These are phyloP conservation scores for Camillea tinctor DNA, from an alignment of 2,329 filamentous ascomycete species.

Conservation along the genomic window DNA sequence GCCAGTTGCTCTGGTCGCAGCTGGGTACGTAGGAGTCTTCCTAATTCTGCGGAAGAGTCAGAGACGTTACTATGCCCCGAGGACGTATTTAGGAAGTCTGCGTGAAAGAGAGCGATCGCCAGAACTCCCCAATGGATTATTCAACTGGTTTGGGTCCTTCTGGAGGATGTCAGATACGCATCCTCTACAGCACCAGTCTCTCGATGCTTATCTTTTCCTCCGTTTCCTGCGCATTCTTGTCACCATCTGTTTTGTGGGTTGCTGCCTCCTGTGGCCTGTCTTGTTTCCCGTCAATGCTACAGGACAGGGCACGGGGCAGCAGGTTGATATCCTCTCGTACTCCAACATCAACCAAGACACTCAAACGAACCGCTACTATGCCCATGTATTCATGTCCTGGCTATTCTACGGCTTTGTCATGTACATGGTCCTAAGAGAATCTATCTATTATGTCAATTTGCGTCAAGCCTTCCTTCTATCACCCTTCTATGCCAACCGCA, in stretches of 20 bases:
- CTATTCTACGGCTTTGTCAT: conserved; percentile 85
- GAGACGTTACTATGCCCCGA: conserved; percentile 48
- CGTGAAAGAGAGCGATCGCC: conserved; percentile 56
- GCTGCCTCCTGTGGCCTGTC: conserved; percentile 81
- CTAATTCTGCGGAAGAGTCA: conserved; percentile 44
- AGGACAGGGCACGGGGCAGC: conserved; percentile 60
- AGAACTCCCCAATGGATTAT: conserved; percentile 56
- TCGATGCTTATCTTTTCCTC: conserved; percentile 89
- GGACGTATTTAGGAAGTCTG: conserved; percentile 49
- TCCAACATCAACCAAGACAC: conserved; percentile 64
- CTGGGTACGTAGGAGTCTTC: conserved; percentile 44
- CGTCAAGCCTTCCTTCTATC: conserved; percentile 90
- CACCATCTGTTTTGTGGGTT: conserved; percentile 79
- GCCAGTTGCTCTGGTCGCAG: conserved; percentile 38
- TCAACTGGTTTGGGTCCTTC: conserved; percentile 68
- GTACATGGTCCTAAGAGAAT: conserved; percentile 82
- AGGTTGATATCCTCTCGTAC: conserved; percentile 79
- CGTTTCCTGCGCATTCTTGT: conserved; percentile 80
- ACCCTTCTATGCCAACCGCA: conserved; percentile 76
- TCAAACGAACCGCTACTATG: conserved; percentile 68
- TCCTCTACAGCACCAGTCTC: conserved; percentile 83
- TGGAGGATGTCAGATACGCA: conserved; percentile 72
- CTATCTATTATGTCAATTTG: conserved; percentile 88
- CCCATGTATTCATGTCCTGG: conserved; percentile 78
- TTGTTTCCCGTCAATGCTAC: conserved; percentile 85